A percentile compares a stretch with the other conserved stretches of the same genome.
Evolutionary conservation across 192 early-diverging fungal species (phyloP).

Genomic region (Linnemannia schmuckeri): DNA sequence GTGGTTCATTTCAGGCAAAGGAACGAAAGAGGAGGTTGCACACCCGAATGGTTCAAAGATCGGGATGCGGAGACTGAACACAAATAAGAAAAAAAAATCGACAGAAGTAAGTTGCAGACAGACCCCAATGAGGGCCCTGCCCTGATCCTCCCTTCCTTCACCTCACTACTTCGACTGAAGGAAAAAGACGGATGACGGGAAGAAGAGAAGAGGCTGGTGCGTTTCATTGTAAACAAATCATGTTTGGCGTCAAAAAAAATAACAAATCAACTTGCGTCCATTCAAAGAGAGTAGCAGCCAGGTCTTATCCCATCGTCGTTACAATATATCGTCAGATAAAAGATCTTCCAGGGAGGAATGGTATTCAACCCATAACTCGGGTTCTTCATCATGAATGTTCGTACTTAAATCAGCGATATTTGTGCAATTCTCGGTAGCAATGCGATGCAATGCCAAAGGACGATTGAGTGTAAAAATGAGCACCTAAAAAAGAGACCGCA

Average conservation of each 20-base stretch:
- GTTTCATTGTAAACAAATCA: too few relatives aligned
- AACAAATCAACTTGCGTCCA: too few relatives aligned
- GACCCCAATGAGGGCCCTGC: neutral
- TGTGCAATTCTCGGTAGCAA: neutral
- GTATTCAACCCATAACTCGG: too few relatives aligned
- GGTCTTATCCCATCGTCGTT: too few relatives aligned
- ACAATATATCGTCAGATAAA: too few relatives aligned
- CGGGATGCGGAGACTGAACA: neutral
- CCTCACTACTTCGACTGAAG: neutral
- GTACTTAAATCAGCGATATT: neutral
- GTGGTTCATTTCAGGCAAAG: too few relatives aligned
- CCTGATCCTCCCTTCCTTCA: neutral
- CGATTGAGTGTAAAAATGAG: slow-evolving; percentile 1
- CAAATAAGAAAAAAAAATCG: neutral
- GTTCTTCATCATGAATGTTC: too few relatives aligned
- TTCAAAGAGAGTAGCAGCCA: too few relatives aligned
- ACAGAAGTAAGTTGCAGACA: neutral
- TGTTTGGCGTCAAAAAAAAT: too few relatives aligned
- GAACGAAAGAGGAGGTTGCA: too few relatives aligned
- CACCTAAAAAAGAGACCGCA: neutral
- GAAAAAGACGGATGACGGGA: neutral
- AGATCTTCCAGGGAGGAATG: too few relatives aligned
- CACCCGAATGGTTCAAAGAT: neutral
- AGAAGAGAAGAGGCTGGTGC: too few relatives aligned
- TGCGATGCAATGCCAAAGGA: neutral